phyloP scores from a whole-genome alignment of 148 eudicot genomes.

The Chenopodium suecicum region DNA sequence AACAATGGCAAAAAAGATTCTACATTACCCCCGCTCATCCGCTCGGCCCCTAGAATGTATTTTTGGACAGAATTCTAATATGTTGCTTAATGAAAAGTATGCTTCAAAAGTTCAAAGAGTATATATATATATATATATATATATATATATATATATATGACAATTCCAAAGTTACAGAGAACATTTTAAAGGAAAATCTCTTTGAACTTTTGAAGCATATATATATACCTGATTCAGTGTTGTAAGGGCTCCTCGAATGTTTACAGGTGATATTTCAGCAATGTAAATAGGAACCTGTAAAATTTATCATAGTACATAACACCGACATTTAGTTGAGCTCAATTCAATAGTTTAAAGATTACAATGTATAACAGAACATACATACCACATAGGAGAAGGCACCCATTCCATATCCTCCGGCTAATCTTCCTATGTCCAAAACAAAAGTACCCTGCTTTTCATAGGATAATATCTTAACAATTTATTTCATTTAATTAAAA shows the following conservation, averaged over 20 bases:
- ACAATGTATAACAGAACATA: background rate
- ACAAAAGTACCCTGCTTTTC: slow-evolving; percentile 46
- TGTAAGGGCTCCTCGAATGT: slow-evolving; percentile 7
- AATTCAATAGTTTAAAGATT: background rate
- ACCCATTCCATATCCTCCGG: slow-evolving; percentile 98
- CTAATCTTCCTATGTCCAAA: slow-evolving; percentile 78
- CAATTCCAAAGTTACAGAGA: no score
- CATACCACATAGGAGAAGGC: slow-evolving; percentile 89
- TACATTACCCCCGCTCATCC: no score
- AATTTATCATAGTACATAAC: background rate
- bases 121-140: no score
- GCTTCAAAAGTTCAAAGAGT: no score
- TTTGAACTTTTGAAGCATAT: no score
- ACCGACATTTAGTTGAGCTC: background rate
- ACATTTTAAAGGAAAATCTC: no score
- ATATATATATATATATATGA: no score
- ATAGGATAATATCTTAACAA: no score
- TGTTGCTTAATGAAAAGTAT: no score
- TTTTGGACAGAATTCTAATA: no score
- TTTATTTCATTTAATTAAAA: background rate
- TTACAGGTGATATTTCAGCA: slow-evolving; percentile 10
- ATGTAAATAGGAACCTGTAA: background rate
- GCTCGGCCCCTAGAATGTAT: no score
- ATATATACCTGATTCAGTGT: background rate
- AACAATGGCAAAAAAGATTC: background rate